Percentiles rank a stretch among this genome's conserved stretches.
Evolutionary conservation across 192 early-diverging fungal species (phyloP).

Genomic region (Radiomyces spectabilis): DNA sequence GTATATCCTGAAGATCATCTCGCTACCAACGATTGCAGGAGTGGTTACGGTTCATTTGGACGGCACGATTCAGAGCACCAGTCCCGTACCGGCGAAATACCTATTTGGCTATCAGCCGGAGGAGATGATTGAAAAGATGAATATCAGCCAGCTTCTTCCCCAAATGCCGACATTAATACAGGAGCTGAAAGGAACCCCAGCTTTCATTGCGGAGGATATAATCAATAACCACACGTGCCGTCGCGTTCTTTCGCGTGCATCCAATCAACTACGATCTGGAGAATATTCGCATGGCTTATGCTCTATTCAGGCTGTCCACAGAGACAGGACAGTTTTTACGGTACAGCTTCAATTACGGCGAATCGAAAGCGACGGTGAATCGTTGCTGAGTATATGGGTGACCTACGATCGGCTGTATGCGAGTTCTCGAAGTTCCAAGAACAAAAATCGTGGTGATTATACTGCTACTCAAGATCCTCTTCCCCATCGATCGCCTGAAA

Average conservation of each 20-base stretch:
- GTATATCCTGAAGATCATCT: slow-evolving; percentile 44
- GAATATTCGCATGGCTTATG: neutral
- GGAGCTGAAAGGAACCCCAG: too few species aligned
- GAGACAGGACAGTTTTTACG: slow-evolving; percentile 51
- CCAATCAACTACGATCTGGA: too few species aligned
- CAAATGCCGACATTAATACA: slow-evolving; percentile 45
- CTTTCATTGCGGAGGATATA: too few species aligned
- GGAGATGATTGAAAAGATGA: slow-evolving; percentile 37
- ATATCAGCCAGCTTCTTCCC: slow-evolving; percentile 50
- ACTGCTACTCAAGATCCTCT: too few species aligned
- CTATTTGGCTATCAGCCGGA: slow-evolving; percentile 48
- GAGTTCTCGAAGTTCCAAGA: too few species aligned
- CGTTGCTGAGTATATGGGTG: slow-evolving; percentile 55
- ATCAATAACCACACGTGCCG: too few species aligned
- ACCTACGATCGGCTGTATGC: slow-evolving; percentile 55
- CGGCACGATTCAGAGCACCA: slow-evolving; percentile 49
- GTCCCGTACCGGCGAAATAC: slow-evolving; percentile 53
- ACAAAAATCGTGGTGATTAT: too few species aligned
- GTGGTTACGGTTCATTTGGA: slow-evolving; percentile 44
- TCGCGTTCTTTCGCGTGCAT: neutral
- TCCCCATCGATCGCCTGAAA: too few species aligned
- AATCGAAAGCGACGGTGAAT: slow-evolving; percentile 38
- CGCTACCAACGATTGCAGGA: slow-evolving; percentile 56
- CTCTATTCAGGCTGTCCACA: slow-evolving; percentile 45
- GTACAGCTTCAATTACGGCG: slow-evolving; percentile 54